A percentile compares a stretch with the other conserved stretches of the same genome.
Conservation (phyloP, 305 asterid genomes). For the Lippia alba region DNA sequence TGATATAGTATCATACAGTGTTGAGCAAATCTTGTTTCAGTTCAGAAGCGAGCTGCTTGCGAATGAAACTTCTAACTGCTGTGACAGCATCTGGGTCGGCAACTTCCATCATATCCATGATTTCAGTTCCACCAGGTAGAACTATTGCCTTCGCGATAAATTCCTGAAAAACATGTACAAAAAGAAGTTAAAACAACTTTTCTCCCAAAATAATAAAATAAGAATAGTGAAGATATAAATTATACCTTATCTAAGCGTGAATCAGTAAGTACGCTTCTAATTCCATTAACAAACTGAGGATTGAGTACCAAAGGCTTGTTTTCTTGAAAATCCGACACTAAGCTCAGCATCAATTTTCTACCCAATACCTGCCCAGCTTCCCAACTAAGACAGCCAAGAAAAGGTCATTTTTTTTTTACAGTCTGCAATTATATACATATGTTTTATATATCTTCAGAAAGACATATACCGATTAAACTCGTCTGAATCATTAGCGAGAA, state of each 20-base stretch:
- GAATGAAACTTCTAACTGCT: conserved; percentile 76
- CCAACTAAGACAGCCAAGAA: conserved; percentile 62
- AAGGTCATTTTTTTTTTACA: conserved; percentile 14
- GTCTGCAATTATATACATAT: neutral
- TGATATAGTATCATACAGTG: conserved; percentile 53
- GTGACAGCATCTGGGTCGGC: conserved; percentile 99
- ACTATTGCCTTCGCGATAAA: conserved; percentile 93
- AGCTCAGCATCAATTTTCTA: conserved; percentile 87
- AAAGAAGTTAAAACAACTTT: conserved; percentile 9
- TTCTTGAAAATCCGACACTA: conserved; percentile 84
- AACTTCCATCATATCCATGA: conserved; percentile 95
- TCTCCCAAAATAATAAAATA: conserved; percentile 24
- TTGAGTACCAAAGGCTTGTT: conserved; percentile 77
- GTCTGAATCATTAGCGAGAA: conserved; percentile 92
- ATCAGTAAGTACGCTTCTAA: conserved; percentile 72
- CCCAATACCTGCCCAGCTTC: conserved; percentile 94
- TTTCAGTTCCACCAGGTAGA: conserved; percentile 91
- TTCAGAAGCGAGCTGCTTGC: conserved; percentile 86
- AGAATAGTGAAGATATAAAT: conserved; percentile 5
- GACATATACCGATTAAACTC: conserved; percentile 92
- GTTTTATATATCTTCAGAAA: neutral
- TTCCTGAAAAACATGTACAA: conserved; percentile 57
- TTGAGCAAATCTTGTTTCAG: conserved; percentile 64
- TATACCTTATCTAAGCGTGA: conserved; percentile 83
- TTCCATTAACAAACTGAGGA: conserved; percentile 72